Base-by-base conservation (phyloP, 805 yeast species). In the Dipodascopsis uninucleata region DNA sequence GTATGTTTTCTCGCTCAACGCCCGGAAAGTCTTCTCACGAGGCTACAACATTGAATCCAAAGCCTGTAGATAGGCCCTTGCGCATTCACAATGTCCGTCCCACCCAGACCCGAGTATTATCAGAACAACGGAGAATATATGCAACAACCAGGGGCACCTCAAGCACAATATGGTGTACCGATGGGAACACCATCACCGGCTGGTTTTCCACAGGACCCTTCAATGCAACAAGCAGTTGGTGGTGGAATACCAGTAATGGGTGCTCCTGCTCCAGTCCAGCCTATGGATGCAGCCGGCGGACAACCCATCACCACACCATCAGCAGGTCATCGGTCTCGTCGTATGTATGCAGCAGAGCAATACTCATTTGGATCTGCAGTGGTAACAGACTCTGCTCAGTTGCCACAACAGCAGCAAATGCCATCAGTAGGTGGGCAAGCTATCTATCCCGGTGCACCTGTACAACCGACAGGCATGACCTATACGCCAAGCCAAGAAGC, bases 271-370 rank as follows among this genome's bases (percentile, higher is more conserved):
- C 29, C 31, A 7, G 20, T 17, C 34, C 10, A 31, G 20, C 28
- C 18, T 16, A 9, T 28, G 7, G 12, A 14, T 17, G 28, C 22
- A 34, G 16, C 17, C n/a, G 12, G 25, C 5, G 8, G 8, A 10
- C 42, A 18, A 9, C 25, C 42, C 14, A 37, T 12, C 17, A 17
- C 37, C 25, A 34, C 37, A 9, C 24, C 41, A 9, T 17, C 41
- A 3, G 33, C 41, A 10, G 37, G 18, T 2, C 50, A 41, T 29
- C 33, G 23, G 31, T 37, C 50, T 5, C 69, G 74, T 52, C 71
- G 79, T 52, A 70, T 66, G 36, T 75, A 75, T 55, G 77, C 79
- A 34, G 64, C 67, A 53, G 72, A 70, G 52, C 78, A 72, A 63
- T 68, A 65, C 56, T 62, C 63, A 37, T 67, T 63, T 45, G 63